Conservation (phyloP, 257 asterid genomes). For the Capsicum baccatum region DNA sequence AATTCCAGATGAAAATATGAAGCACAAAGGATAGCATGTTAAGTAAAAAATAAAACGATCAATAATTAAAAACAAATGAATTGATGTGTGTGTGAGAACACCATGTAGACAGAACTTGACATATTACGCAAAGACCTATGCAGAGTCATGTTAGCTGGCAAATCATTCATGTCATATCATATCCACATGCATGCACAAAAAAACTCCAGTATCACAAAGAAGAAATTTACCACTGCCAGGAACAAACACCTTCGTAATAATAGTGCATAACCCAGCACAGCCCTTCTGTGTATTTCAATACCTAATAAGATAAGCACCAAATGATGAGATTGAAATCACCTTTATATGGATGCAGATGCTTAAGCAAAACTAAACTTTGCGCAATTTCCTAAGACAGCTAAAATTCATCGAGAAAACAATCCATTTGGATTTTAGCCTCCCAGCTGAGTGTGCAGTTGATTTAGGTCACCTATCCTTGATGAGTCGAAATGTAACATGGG, state of each 20-base stretch:
- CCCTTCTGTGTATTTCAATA: conserved; percentile 85
- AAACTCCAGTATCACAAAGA: conserved; percentile 10
- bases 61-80: background rate
- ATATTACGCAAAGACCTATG: background rate
- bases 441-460: background rate
- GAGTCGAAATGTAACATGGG: background rate
- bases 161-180: background rate
- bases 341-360: conserved; percentile 20
- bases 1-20: background rate
- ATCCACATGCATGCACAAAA: background rate
- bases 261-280: conserved; percentile 99
- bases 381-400: background rate
- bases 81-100: background rate
- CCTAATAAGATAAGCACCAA: conserved; percentile 49
- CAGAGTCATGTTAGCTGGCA: background rate
- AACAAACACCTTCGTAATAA: conserved; percentile 96
- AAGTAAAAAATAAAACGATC: background rate
- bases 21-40: conserved; percentile 15
- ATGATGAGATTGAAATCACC: background rate
- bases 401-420: background rate
- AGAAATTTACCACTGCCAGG: conserved; percentile 82
- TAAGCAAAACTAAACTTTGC: background rate
- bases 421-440: conserved; percentile 8
- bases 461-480: background rate
- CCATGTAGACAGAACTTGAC: background rate